Base-by-base conservation (phyloP, 2,329 filamentous ascomycete genomes). In the Coccinonectria pachysandricola region DNA sequence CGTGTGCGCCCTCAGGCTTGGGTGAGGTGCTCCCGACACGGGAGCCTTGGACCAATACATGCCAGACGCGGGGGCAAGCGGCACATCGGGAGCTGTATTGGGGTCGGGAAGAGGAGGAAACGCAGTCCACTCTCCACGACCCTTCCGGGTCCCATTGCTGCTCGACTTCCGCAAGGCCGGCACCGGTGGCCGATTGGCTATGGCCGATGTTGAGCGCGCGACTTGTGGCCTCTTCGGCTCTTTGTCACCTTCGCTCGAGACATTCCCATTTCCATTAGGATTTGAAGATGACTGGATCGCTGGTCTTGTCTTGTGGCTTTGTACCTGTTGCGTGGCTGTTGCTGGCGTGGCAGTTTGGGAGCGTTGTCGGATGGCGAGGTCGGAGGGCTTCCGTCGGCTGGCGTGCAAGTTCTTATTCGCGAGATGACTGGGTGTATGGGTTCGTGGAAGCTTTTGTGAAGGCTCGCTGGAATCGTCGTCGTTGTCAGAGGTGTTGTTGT, bases 31-130 rank as follows among this genome's bases (percentile, higher is more conserved):
- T 14, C 76, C 76, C 3, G 75, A 79, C n/a, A 71, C 63, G 6
- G 68, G 70, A 7, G 75, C 75, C 18, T 63, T 65, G 27, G 73
- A 78, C 75, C 76, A 80, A 56, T 81, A 81, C 75, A 81, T 80
- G 42, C 75, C 76, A 24, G 72, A 76, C 11, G 76, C 69, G 14
- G 76, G 76, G 10, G 76, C 74, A 3, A 67, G 60, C 7, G 66
- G 60, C 11, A 80, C 73, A 31, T 78, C 68, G 5, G 71, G 65
- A 2, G 69, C 69, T 14, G 64, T 66, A 23, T 57, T 57, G 8
- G 68, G 62, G 39, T 73, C 64, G 18, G 65, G 66, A 4, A 77
- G 57, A n/a, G 68, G 58, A 17, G 74, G 74, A 24, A 71, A 74
- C 2, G 62, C 49, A 6, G 58, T 57, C 39, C 70, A 59, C 25